phyloP scores from a whole-genome alignment of 495 filamentous ascomycete genomes.

The Alectoria sarmentosa region DNA sequence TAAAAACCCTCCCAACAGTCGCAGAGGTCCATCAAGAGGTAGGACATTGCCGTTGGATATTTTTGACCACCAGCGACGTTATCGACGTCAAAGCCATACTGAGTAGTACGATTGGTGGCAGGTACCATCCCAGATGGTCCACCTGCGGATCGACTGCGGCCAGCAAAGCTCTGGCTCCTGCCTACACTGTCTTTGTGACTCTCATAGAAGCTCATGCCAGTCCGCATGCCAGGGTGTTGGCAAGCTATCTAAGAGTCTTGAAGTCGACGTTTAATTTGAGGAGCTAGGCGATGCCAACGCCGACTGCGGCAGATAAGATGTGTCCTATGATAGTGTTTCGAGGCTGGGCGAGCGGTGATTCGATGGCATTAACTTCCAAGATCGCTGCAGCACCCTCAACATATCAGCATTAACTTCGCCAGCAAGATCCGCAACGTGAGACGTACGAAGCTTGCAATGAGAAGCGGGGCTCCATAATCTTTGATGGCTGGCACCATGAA shows the following conservation, averaged over 20 bases:
- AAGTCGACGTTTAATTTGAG: conserved; percentile 50
- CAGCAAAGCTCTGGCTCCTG: conserved; percentile 78
- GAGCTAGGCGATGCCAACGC: conserved; percentile 62
- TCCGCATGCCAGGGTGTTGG: conserved; percentile 62
- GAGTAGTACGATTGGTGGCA: conserved; percentile 61
- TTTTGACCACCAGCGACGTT: conserved; percentile 65
- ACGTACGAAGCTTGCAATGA: conserved; percentile 23
- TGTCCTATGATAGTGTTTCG: conserved; percentile 71
- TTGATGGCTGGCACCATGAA: conserved; percentile 22
- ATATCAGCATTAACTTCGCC: neutral
- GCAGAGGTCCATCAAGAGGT: conserved; percentile 54
- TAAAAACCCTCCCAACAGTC: conserved; percentile 30
- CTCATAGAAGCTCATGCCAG: conserved; percentile 65
- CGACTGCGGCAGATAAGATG: conserved; percentile 57
- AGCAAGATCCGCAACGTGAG: neutral
- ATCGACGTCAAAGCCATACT: conserved; percentile 57
- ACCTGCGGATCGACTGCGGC: conserved; percentile 56
- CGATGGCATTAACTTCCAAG: conserved; percentile 63
- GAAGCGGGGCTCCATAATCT: conserved; percentile 16
- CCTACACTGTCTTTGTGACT: conserved; percentile 72
- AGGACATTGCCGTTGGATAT: conserved; percentile 69
- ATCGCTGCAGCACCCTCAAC: conserved; percentile 68
- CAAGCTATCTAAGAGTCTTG: conserved; percentile 54
- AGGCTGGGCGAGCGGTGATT: conserved; percentile 80
- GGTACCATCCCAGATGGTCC: conserved; percentile 60